Base-by-base conservation (phyloP, 305 asterid species). In the Ilex paraguariensis region DNA sequence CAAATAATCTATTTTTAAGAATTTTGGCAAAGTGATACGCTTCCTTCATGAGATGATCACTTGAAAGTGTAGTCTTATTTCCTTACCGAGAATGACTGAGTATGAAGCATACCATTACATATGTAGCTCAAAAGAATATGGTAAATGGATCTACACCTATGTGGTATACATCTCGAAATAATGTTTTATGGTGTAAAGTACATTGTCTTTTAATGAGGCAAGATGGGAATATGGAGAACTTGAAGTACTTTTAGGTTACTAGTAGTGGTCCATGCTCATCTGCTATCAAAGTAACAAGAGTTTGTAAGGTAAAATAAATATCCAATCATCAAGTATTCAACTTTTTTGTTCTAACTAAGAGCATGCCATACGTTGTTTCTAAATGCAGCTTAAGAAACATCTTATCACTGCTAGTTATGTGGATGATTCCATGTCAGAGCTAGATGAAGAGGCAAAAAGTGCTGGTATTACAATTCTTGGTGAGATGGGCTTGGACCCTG, bases 401-500 rank as follows among this genome's bases (percentile, higher is more conserved):
- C 97, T 93, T 1, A 93, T 90, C 69, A 93, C 97, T 33, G 90
- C 97, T 74, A 93, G 99, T 74, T 93, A 93, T 60, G 95, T 93
- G 54, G 96, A 93, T 61, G 95, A 87, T 65, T 82, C 89, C 73
- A 86, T 87, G 86, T 79, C 84, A 62, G 86, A 82, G 83, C 80
- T 93, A 65, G 91, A 90, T 57, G 89, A 83, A 79, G 71, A 59
- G 60, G 95, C 99, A 44, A 93, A 90, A 77, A 59, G 50, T 65
- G 76, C 87, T 44, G 89, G 88, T 65, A 63, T 93, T 60, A 80
- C 92, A 32, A 81, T 93, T 86, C 87, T 93, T 54, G 88, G 97
- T 62, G 99, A 93, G 82, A 93, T 93, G 99, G 97, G 99, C 50
- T 80, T 93, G 90, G 97, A 93, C 77, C 99, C 96, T 33, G 99